Evolutionary conservation across 139 green algal species (phyloP), one percentile per base, ranked within the genome.

Genomic region (Tetraselmis chui): DNA sequence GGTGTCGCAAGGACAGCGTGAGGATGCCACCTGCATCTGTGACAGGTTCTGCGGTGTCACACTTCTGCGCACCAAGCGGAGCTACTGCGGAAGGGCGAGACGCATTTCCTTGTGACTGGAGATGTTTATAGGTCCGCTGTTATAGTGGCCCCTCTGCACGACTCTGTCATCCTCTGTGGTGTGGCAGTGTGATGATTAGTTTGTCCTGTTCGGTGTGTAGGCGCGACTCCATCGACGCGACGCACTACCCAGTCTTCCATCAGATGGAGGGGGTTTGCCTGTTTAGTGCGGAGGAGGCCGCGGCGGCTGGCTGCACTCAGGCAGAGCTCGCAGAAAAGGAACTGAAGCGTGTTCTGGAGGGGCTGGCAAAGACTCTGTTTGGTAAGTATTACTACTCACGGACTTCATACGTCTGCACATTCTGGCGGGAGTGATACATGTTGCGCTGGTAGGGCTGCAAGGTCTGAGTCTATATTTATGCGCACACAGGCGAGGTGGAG

Each of bases 211-310:
- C 32, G 1, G 24, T 59, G 32, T 67, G 45, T 75, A 86, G 94
- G 25, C 89, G 97, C 27, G 97, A 99, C 90, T 90, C 91, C 58
- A 98, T 99, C 78, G 97, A 99, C 84, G 89, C 95, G 31, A 99
- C 97, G 1, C 97, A 99, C 91, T 99, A 99, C 91, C 97, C 97
- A 0, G 97, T 99, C 18, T 99, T 99, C 85, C 97, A 99, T 85
- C 96, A 99, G 89, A 99, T 99, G 96, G 96, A 99, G 91, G 96
- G 95, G 58, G 93, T 98, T 84, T 81, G 91, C 1, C 90, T 98
- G 76, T 93, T 92, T 79, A 88, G 25, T 11, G 83, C 84, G 29
- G 77, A 88, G 79, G 81, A 86, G 77, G 81, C 78, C 77, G 75
- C 76, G 58, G 31, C 77, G 29, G 86, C 80, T 59, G 80, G 84